Evolutionary conservation across 2,329 filamentous ascomycete genomes (phyloP).

Genomic region (Periconia sp.): DNA sequence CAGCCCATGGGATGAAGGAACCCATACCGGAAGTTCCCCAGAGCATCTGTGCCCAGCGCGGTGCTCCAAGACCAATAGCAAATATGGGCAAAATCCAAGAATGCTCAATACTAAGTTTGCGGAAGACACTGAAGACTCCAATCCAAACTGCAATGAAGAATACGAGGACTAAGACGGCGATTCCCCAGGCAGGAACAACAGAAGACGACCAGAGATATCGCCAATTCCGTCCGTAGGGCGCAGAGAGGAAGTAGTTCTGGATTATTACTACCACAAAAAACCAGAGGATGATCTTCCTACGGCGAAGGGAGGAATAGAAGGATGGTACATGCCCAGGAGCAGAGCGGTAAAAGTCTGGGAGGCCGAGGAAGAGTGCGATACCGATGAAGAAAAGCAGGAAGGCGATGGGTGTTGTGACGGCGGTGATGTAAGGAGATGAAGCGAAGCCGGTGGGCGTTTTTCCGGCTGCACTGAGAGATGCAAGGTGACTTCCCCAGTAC

Average conservation of each 20-base stretch:
- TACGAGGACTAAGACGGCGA: conserved; percentile 62
- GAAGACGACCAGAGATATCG: conserved; percentile 65
- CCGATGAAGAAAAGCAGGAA: conserved; percentile 64
- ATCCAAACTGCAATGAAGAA: conserved; percentile 65
- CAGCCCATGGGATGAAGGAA: conserved; percentile 63
- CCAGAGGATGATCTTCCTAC: conserved; percentile 71
- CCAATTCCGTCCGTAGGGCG: conserved; percentile 72
- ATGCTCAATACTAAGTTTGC: conserved; percentile 63
- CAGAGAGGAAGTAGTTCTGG: conserved; percentile 71
- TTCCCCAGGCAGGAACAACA: conserved; percentile 62
- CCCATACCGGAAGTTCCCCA: conserved; percentile 68
- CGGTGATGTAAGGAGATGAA: conserved; percentile 39
- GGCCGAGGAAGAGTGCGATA: conserved; percentile 62
- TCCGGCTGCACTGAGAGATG: conserved; percentile 52
- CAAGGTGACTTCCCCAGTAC: conserved; percentile 69
- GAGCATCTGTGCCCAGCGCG: conserved; percentile 71
- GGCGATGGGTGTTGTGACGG: conserved; percentile 65
- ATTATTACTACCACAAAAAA: conserved; percentile 69
- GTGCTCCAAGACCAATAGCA: conserved; percentile 69
- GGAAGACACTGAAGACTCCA: conserved; percentile 58
- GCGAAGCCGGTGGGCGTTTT: conserved; percentile 37
- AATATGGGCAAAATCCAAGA: conserved; percentile 72
- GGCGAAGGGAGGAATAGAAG: conserved; percentile 67
- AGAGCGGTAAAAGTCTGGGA: conserved; percentile 71
- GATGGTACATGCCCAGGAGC: conserved; percentile 67